These are phyloP conservation scores for Murraya koenigii DNA, from an alignment of 345 rosid genomes.

Conservation along the genomic window DNA sequence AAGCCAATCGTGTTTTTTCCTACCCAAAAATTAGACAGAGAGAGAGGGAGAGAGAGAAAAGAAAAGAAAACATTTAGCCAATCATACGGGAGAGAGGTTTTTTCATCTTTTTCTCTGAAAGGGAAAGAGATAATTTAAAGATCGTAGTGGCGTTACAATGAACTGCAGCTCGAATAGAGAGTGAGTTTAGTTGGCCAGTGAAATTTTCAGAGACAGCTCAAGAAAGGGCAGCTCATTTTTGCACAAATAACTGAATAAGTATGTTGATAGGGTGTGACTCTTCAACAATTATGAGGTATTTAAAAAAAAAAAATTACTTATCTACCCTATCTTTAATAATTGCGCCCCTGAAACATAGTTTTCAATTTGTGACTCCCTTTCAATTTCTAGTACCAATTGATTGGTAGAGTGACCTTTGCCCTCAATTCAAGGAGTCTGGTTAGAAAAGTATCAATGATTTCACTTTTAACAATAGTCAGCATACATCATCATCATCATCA, in stretches of 20 bases:
- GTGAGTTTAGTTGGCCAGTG: background rate
- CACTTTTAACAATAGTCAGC: background rate
- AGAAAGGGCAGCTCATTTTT: background rate
- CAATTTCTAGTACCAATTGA: constrained; percentile 4
- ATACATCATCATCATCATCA: background rate
- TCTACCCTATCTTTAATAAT: constrained; percentile 11
- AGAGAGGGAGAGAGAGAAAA: background rate
- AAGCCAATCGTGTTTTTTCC: background rate
- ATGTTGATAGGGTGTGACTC: constrained; percentile 6
- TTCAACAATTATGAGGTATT: background rate
- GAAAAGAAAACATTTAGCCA: no score
- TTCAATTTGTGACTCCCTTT: constrained; percentile 7
- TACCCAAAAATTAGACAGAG: background rate
- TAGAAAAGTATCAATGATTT: constrained; percentile 2
- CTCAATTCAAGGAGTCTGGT: constrained; percentile 13
- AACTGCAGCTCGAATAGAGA: background rate
- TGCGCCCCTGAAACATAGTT: constrained; percentile 6
- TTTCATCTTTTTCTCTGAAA: no score
- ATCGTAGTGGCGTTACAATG: background rate
- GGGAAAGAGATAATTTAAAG: background rate
- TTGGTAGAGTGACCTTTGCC: constrained; percentile 6
- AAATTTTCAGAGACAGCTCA: constrained; percentile 9
- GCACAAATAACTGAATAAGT: constrained; percentile 18
- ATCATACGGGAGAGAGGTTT: background rate
- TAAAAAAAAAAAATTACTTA: background rate